A percentile compares a stretch with the other conserved stretches of the same genome.
Evolutionary conservation across 2,329 filamentous ascomycete species (phyloP).

Genomic region (Penicillium palitans): DNA sequence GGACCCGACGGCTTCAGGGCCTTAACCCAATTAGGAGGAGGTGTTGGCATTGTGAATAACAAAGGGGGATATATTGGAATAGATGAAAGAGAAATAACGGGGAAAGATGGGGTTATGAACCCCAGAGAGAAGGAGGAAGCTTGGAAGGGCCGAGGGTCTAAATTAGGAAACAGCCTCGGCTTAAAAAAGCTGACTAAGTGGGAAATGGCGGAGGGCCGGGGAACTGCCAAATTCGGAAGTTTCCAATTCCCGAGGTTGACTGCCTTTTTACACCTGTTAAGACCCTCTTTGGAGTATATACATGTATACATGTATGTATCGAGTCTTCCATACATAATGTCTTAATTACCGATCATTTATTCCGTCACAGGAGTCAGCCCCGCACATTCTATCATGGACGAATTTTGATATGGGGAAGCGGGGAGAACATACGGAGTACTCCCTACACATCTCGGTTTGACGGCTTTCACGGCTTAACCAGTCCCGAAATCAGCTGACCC

Average conservation of each 20-base stretch:
- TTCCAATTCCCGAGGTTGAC: neutral
- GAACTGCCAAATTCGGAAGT: neutral
- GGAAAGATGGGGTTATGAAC: slow-evolving; percentile 17
- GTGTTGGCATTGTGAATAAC: slow-evolving; percentile 34
- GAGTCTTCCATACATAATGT: neutral
- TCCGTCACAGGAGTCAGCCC: neutral
- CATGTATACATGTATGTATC: no score
- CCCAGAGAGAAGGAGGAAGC: slow-evolving; percentile 17
- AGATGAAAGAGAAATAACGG: slow-evolving; percentile 1
- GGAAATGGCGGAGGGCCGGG: slow-evolving; percentile 1
- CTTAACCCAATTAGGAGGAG: slow-evolving; percentile 65
- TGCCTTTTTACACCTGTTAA: neutral
- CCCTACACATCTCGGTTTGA: neutral
- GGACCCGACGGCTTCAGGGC: slow-evolving; percentile 65
- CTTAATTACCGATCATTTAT: neutral
- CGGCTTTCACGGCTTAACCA: slow-evolving; percentile 2
- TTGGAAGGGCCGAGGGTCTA: slow-evolving; percentile 20
- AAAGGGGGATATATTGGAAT: neutral
- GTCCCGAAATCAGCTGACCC: slow-evolving; percentile 19
- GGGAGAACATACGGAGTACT: neutral
- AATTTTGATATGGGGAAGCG: slow-evolving; percentile 2
- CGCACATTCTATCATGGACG: neutral
- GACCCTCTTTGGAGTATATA: neutral
- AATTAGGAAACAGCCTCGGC: slow-evolving; percentile 29
- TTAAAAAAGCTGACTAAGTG: slow-evolving; percentile 9